Evolutionary conservation across 352 stramenopile species (phyloP), one percentile per base, ranked within the genome.

Genomic region (Phytophthora parvispora): DNA sequence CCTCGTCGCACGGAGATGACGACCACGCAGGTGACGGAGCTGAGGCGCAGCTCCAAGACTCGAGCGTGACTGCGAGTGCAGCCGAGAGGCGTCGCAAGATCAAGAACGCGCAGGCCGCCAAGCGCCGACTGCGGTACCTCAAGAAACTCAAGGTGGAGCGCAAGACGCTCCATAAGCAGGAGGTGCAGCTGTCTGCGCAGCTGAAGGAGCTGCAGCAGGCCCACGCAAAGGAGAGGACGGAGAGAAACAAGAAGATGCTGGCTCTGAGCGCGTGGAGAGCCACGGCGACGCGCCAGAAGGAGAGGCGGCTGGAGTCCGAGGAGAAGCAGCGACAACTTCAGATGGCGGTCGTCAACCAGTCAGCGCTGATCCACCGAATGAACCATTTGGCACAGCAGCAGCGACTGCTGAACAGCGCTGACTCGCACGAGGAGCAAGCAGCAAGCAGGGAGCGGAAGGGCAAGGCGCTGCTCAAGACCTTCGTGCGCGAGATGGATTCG

Each of bases 401-500:
- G 8, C 48, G 27, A 0, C 47, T 60, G 31, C 31, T 67, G 7
- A 47, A 57, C 12, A 66, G 43, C 31, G 10, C 52, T 13, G 48
- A 62, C 13, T 31, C 34, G 3, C 12, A 32, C 32, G 64, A 64
- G 27, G 53, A 60, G 8, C 27, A 62, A 6, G 5, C 28, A 2
- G 9, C 34, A 3, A 42, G 42, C 6, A 49, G 31, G 24, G 32
- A 50, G 7, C 18, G 36, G 12, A 59, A 59, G 20, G 52, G 49
- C n/a, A 52, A 49, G 24, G 18, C 45, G 24, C 22, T 74, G 55
- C 53, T 74, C 27, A 50, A 69, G 57, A 67, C 66, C 2, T 78
- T 72, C 28, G 22, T 78, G n/a, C 50, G 34, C 16, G 71, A 78
- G 27, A 57, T 78, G 55, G 60, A 73, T 28, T 29, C 57, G 22